These are phyloP conservation scores for Clavispora santaluciae DNA, from an alignment of 805 yeast genomes.

Conservation along the genomic window DNA sequence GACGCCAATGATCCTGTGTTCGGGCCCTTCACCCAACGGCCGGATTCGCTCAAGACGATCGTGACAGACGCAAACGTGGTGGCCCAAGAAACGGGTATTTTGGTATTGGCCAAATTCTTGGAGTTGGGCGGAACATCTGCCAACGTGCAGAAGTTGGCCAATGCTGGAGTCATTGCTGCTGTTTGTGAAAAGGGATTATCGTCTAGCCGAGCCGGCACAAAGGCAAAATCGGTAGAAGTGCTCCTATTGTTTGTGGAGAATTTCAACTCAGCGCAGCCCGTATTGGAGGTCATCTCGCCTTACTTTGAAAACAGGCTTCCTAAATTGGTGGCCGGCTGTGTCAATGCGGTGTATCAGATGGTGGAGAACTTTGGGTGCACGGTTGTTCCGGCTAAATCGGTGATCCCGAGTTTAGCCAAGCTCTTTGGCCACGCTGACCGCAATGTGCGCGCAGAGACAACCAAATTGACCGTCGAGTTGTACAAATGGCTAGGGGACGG, in stretches of 20 bases:
- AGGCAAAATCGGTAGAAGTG: constrained; percentile 58
- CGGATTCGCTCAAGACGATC: constrained; percentile 52
- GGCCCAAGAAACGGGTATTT: constrained; percentile 81
- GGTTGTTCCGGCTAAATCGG: constrained; percentile 51
- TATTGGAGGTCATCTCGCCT: constrained; percentile 65
- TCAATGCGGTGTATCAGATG: constrained; percentile 51
- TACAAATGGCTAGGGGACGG: constrained; percentile 70
- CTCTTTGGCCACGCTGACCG: constrained; percentile 82
- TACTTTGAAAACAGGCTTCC: constrained; percentile 62
- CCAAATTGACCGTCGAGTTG: constrained; percentile 60
- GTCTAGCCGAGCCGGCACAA: constrained; percentile 72
- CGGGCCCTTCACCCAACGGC: constrained; percentile 43
- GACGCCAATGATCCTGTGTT: constrained; percentile 55
- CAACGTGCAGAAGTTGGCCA: constrained; percentile 38
- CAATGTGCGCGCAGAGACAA: constrained; percentile 77
- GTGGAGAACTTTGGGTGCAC: constrained; percentile 60
- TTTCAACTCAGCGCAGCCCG: constrained; percentile 54
- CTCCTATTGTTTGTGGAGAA: constrained; percentile 60
- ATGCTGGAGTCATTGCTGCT: constrained; percentile 37
- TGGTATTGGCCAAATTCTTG: constrained; percentile 49
- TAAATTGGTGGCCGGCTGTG: constrained; percentile 68
- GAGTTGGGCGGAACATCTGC: constrained; percentile 49
- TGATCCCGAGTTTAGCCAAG: constrained; percentile 56
- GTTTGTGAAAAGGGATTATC: constrained; percentile 80
- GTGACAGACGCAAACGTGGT: constrained; percentile 81